Evolutionary conservation across 2,329 filamentous ascomycete genomes (phyloP).

Genomic region (Chlorencoelia australis): DNA sequence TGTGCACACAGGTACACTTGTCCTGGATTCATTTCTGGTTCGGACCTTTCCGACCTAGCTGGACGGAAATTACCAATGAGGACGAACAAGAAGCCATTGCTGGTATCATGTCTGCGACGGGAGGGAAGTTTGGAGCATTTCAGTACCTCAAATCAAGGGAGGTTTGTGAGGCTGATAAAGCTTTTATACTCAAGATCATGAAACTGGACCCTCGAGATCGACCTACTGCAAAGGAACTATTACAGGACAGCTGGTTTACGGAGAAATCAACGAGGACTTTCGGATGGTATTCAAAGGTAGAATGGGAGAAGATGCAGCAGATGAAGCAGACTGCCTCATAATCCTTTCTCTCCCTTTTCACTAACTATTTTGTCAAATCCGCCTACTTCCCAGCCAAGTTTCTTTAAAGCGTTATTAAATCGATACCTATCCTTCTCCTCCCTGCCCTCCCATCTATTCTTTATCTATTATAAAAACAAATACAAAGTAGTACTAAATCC

Average conservation of each 20-base stretch:
- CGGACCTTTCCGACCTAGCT: slow-evolving; percentile 10
- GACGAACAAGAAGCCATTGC: slow-evolving; percentile 4
- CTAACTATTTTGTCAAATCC: too few relatives aligned
- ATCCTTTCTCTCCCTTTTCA: too few relatives aligned
- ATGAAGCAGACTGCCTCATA: too few relatives aligned
- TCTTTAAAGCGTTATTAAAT: too few relatives aligned
- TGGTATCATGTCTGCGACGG: slow-evolving; percentile 6
- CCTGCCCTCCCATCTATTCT: too few relatives aligned
- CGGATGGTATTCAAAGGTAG: too few relatives aligned
- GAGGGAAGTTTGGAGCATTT: slow-evolving; percentile 22
- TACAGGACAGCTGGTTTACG: slow-evolving; percentile 32
- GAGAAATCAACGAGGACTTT: too few relatives aligned
- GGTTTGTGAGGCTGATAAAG: slow-evolving; percentile 25
- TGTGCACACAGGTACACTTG: slow-evolving; percentile 2
- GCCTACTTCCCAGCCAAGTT: too few relatives aligned
- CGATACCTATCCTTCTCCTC: too few relatives aligned
- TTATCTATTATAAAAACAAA: too few relatives aligned
- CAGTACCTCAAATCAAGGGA: slow-evolving; percentile 17
- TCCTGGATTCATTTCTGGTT: slow-evolving; percentile 1
- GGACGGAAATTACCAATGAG: slow-evolving; percentile 8
- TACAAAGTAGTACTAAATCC: too few relatives aligned
- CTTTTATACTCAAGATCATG: slow-evolving; percentile 34
- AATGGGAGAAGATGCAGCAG: too few relatives aligned
- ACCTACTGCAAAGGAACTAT: slow-evolving; percentile 29
- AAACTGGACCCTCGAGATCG: slow-evolving; percentile 34